Evolutionary conservation across 495 filamentous ascomycete genomes (phyloP).

Genomic region (Staphylotrichum longicolle): DNA sequence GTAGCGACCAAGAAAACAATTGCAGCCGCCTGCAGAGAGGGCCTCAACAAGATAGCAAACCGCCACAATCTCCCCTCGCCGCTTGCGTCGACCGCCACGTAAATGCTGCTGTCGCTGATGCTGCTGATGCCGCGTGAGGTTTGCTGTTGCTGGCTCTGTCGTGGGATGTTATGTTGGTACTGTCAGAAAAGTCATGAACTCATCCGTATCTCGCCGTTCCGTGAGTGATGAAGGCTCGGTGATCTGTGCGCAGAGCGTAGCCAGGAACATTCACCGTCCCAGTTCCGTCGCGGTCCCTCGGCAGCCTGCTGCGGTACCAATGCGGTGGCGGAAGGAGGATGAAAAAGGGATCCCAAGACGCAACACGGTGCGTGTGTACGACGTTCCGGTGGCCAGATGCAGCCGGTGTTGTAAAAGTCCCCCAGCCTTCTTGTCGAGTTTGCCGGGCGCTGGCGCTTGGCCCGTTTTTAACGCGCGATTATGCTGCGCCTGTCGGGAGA

Average conservation of each 20-base stretch:
- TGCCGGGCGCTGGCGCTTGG: conserved; percentile 26
- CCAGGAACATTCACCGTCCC: conserved; percentile 11
- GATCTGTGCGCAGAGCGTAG: conserved; percentile 28
- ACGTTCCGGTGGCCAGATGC: conserved; percentile 2
- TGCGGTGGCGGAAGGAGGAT: not conserved
- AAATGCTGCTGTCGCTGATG: not conserved
- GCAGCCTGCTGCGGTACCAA: conserved; percentile 14
- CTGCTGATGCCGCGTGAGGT: not conserved
- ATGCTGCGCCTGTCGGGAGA: conserved; percentile 42
- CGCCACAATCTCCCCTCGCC: conserved; percentile 9
- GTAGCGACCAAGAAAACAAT: conserved; percentile 12
- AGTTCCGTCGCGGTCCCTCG: conserved; percentile 1
- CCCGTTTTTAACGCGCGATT: conserved; percentile 50
- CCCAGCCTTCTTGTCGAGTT: conserved; percentile 13
- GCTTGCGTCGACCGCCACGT: not conserved
- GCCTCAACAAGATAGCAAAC: conserved; percentile 9
- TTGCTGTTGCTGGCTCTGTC: conserved; percentile 4
- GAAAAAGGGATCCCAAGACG: not conserved
- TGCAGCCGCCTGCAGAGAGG: conserved; percentile 9
- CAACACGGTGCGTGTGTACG: not conserved
- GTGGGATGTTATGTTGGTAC: not conserved
- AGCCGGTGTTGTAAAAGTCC: conserved; percentile 1
- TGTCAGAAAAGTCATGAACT: not conserved
- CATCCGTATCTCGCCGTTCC: too few relatives aligned
- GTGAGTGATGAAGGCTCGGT: conserved; percentile 12